Conservation (phyloP, 2,329 filamentous ascomycete genomes). For the Fusarium equiseti region DNA sequence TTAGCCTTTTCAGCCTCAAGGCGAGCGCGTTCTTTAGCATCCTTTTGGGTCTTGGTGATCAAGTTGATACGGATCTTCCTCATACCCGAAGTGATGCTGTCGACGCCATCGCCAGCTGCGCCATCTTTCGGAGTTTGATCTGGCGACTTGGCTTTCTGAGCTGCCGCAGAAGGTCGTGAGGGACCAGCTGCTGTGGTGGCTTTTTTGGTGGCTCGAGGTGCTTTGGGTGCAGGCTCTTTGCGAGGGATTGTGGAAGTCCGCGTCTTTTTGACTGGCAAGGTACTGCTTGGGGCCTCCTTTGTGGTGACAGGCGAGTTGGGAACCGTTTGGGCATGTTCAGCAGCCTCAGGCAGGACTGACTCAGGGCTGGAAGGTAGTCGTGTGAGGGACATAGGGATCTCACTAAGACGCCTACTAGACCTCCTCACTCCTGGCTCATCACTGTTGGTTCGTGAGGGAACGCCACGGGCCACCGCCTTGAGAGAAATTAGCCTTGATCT, state of each 20-base stretch:
- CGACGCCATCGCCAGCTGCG: constrained; percentile 58
- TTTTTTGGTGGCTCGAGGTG: constrained; percentile 55
- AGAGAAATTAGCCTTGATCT: constrained; percentile 15
- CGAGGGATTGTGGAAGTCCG: constrained; percentile 62
- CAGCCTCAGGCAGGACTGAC: constrained; percentile 18
- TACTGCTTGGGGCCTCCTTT: constrained; percentile 54
- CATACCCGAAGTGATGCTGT: constrained; percentile 68
- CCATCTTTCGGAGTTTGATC: constrained; percentile 27
- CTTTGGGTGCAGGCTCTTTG: constrained; percentile 54
- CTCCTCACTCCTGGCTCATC: constrained; percentile 49
- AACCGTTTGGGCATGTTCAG: constrained; percentile 45
- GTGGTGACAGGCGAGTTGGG: constrained; percentile 58
- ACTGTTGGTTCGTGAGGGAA: constrained; percentile 44
- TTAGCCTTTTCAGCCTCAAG: constrained; percentile 41
- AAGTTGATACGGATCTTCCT: constrained; percentile 74
- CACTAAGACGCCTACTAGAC: constrained; percentile 63
- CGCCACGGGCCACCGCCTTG: constrained; percentile 53
- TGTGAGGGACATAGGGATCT: constrained; percentile 55
- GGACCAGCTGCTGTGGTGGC: constrained; percentile 37
- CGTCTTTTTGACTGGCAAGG: constrained; percentile 69
- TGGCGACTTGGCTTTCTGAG: constrained; percentile 27
- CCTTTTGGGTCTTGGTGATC: constrained; percentile 69
- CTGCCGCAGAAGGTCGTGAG: constrained; percentile 26
- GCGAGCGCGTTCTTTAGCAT: constrained; percentile 60
- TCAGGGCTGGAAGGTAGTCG: constrained; percentile 23